Percentiles rank a stretch among this genome's conserved stretches.
phyloP scores from a whole-genome alignment of 1,139 yeast species.

The Torulaspora globosa region DNA sequence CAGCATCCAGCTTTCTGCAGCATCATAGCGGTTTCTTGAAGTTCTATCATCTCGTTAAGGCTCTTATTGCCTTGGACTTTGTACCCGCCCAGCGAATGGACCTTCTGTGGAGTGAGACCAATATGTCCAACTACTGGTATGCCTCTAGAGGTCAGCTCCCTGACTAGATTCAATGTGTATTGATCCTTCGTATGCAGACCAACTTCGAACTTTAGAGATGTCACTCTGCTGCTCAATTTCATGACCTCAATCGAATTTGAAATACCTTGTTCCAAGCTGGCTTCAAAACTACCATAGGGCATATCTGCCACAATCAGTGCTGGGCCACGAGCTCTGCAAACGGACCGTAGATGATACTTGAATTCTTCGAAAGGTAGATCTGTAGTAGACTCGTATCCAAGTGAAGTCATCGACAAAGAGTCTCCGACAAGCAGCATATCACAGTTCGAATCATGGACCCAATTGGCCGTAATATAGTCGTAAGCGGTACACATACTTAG shows the following conservation, averaged over 20 bases:
- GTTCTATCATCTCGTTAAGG: slow-evolving; percentile 51
- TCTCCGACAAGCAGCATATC: slow-evolving; percentile 85
- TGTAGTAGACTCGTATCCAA: slow-evolving; percentile 77
- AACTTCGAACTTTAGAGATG: slow-evolving; percentile 86
- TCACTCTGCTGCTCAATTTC: slow-evolving; percentile 58
- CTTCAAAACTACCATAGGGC: slow-evolving; percentile 84
- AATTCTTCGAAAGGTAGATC: slow-evolving; percentile 69
- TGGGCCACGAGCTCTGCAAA: slow-evolving; percentile 60
- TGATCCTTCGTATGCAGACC: slow-evolving; percentile 52
- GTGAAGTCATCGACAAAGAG: slow-evolving; percentile 85
- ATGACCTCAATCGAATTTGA: slow-evolving; percentile 59
- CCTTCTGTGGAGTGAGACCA: slow-evolving; percentile 88
- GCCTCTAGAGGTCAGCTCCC: slow-evolving; percentile 47
- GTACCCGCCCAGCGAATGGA: slow-evolving; percentile 78
- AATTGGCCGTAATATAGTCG: slow-evolving; percentile 71
- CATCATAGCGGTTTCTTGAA: slow-evolving; percentile 63
- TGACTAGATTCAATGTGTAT: slow-evolving; percentile 27
- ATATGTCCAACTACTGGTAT: slow-evolving; percentile 91
- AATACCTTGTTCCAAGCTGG: slow-evolving; percentile 59
- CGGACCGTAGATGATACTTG: slow-evolving; percentile 71
- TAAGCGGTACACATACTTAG: slow-evolving; percentile 81
- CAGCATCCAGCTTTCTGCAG: slow-evolving; percentile 78
- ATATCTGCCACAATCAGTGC: slow-evolving; percentile 80
- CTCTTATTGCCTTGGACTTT: slow-evolving; percentile 71
- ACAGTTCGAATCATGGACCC: slow-evolving; percentile 64